Conservation (phyloP, 2,329 filamentous ascomycete genomes). For the Fonsecaea monophora region DNA sequence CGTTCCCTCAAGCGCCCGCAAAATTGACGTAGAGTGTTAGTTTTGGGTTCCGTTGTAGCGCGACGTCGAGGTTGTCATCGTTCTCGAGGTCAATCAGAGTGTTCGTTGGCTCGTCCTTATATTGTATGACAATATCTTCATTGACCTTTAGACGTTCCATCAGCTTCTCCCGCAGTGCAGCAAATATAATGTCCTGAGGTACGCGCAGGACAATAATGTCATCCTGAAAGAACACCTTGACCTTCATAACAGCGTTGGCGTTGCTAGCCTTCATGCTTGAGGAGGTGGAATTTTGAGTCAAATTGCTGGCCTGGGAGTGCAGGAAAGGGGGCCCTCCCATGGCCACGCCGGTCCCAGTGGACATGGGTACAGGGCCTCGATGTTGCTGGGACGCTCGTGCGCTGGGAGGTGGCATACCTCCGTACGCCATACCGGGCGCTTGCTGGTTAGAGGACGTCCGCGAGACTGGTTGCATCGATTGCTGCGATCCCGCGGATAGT, state of each 20-base stretch:
- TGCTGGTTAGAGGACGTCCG: conserved; percentile 71
- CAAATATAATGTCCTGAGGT: conserved; percentile 77
- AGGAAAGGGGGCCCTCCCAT: conserved; percentile 48
- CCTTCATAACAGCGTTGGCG: conserved; percentile 71
- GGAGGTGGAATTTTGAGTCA: conserved; percentile 53
- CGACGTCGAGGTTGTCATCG: conserved; percentile 80
- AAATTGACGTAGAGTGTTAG: conserved; percentile 64
- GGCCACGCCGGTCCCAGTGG: conserved; percentile 39
- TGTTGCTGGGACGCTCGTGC: conserved; percentile 52
- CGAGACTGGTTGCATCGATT: conserved; percentile 68
- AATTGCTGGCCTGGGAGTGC: conserved; percentile 59
- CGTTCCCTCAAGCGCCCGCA: conserved; percentile 23
- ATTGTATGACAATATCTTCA: conserved; percentile 76
- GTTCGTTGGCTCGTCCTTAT: conserved; percentile 81
- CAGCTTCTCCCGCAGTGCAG: conserved; percentile 82
- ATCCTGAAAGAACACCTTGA: conserved; percentile 92
- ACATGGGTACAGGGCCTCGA: conserved; percentile 46
- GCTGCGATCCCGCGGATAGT: conserved; percentile 72
- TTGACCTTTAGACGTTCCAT: conserved; percentile 80
- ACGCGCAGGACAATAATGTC: conserved; percentile 92
- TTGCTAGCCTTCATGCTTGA: conserved; percentile 42
- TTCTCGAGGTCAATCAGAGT: conserved; percentile 76
- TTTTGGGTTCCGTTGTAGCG: conserved; percentile 84
- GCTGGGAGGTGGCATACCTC: conserved; percentile 55
- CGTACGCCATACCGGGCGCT: conserved; percentile 63